Evolutionary conservation across 192 early-diverging fungal species (phyloP).

Genomic region (Backusella circina): DNA sequence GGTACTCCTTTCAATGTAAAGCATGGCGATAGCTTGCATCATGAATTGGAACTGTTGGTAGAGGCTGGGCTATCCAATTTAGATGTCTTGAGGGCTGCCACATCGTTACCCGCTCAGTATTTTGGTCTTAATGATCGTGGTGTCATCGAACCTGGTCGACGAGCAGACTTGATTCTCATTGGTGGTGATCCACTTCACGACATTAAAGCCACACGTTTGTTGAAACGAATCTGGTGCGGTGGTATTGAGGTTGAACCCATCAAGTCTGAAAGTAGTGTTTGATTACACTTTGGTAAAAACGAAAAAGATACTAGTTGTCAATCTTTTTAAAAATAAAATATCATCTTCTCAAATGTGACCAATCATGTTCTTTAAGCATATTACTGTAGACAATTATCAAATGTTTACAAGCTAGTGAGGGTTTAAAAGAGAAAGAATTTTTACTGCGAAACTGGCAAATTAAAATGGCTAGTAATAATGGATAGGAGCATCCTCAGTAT

Average conservation of each 20-base stretch:
- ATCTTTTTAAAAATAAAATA: too few relatives aligned
- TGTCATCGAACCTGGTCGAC: constrained; percentile 12
- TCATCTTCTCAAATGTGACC: too few relatives aligned
- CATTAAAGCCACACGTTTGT: neutral
- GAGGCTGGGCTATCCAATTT: neutral
- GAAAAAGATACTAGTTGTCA: too few relatives aligned
- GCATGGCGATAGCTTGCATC: neutral
- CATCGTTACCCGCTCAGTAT: constrained; percentile 1
- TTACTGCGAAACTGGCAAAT: too few relatives aligned
- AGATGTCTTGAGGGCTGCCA: neutral
- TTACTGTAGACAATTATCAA: too few relatives aligned
- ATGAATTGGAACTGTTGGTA: neutral
- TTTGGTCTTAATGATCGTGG: constrained; percentile 12
- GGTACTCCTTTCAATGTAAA: neutral
- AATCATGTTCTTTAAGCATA: too few relatives aligned
- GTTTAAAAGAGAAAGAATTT: too few relatives aligned
- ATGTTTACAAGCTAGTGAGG: too few relatives aligned
- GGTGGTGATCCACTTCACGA: constrained; percentile 1
- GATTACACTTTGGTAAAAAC: neutral
- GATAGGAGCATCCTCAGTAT: too few relatives aligned
- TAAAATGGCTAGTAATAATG: too few relatives aligned
- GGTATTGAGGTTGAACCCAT: neutral
- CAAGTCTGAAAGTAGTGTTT: neutral
- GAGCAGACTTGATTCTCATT: constrained; percentile 12
- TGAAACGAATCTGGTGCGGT: neutral